phyloP scores from a whole-genome alignment of 352 stramenopile species.

The Phytophthora brassicae region DNA sequence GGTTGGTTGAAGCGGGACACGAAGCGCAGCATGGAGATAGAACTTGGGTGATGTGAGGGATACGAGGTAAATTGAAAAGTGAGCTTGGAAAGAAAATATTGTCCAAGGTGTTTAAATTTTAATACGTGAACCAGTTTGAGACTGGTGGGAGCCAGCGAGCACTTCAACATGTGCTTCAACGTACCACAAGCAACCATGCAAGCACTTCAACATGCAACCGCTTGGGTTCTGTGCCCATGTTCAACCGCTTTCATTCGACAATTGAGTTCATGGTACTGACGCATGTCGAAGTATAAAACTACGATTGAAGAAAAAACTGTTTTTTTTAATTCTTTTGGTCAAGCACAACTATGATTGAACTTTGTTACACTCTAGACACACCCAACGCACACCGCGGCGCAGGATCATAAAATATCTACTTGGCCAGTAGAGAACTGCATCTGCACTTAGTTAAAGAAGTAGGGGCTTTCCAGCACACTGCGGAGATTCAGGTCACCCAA shows the following conservation, averaged over 20 bases:
- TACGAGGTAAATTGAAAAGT: conserved; percentile 16
- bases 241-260: too few relatives aligned
- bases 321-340: too few relatives aligned
- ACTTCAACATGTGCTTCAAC: conserved; percentile 29
- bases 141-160: neutral
- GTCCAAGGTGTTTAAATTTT: too few relatives aligned
- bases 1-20: conserved; percentile 29
- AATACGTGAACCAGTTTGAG: too few relatives aligned
- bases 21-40: conserved; percentile 22
- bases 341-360: conserved; percentile 30
- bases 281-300: too few relatives aligned
- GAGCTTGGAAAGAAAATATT: too few relatives aligned
- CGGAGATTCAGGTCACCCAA: conserved; percentile 94
- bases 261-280: too few relatives aligned
- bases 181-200: conserved; percentile 17
- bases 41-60: neutral
- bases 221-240: too few relatives aligned
- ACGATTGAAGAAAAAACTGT: too few relatives aligned
- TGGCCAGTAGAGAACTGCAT: conserved; percentile 7
- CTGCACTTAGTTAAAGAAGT: conserved; percentile 98
- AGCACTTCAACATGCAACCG: neutral
- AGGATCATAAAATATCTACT: conserved; percentile 36
- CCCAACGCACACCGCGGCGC: neutral
- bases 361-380: conserved; percentile 42
- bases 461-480: conserved; percentile 94